Evolutionary conservation across 2,329 filamentous ascomycete genomes (phyloP).

Genomic region (Dissoconium aciculare): DNA sequence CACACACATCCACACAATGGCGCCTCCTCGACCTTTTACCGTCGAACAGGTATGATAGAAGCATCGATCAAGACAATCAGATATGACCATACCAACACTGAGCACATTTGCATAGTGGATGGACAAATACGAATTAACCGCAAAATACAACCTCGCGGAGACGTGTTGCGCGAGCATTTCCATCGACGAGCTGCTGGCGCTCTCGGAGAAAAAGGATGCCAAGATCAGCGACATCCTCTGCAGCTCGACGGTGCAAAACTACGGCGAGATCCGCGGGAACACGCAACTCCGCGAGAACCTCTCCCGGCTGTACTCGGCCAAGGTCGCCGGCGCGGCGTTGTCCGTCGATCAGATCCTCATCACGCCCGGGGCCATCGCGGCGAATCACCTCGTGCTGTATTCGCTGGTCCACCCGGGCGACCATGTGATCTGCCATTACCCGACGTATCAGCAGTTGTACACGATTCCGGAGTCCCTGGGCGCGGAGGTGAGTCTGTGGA

Average conservation of each 20-base stretch:
- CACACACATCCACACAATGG: too few species aligned
- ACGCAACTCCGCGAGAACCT: constrained; percentile 48
- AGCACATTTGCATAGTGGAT: constrained; percentile 34
- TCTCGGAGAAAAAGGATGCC: constrained; percentile 42
- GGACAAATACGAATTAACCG: constrained; percentile 38
- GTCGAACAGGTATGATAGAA: constrained; percentile 49
- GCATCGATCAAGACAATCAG: not conserved
- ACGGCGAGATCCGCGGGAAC: constrained; percentile 59
- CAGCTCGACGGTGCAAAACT: constrained; percentile 48
- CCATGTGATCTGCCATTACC: constrained; percentile 75
- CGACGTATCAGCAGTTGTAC: constrained; percentile 77
- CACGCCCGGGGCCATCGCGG: constrained; percentile 65
- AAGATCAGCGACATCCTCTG: constrained; percentile 29
- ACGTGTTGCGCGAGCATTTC: constrained; percentile 66
- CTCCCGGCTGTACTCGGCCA: constrained; percentile 49
- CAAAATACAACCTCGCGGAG: constrained; percentile 58
- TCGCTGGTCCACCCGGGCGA: constrained; percentile 56
- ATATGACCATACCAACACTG: not conserved
- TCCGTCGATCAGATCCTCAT: constrained; percentile 54
- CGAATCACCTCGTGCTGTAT: constrained; percentile 72
- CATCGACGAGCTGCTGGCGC: constrained; percentile 46
- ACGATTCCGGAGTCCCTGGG: constrained; percentile 58
- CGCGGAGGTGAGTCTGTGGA: constrained; percentile 65
- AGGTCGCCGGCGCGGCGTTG: constrained; percentile 33
- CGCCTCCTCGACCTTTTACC: constrained; percentile 37